These are phyloP conservation scores for Furcasterigmium furcatum DNA, from an alignment of 2,329 filamentous ascomycete genomes.

Conservation along the genomic window DNA sequence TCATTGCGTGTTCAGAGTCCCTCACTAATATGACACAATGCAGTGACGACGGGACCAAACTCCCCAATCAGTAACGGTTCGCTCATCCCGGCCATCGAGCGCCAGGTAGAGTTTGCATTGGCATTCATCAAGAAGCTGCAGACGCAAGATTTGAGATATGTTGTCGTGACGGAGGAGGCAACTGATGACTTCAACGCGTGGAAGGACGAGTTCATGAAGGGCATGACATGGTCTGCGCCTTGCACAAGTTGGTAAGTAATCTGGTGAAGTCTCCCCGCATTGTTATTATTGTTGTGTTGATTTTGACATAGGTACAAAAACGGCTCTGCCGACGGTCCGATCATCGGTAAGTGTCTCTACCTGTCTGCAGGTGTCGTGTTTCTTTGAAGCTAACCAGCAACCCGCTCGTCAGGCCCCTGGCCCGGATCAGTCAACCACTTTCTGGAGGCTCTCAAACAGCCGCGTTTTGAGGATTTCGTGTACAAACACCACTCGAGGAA, in stretches of 20 bases:
- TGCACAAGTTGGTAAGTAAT: neutral
- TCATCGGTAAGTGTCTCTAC: neutral
- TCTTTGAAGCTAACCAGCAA: no score
- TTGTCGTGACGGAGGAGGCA: neutral
- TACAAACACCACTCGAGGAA: neutral
- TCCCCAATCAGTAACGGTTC: neutral
- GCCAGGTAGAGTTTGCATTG: constrained; percentile 11
- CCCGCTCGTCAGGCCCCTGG: neutral
- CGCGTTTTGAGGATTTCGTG: neutral
- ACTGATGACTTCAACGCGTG: neutral
- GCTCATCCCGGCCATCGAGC: constrained; percentile 6
- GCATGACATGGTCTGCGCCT: neutral
- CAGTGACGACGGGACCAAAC: neutral
- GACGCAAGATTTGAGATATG: constrained; percentile 2
- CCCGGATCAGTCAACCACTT: neutral
- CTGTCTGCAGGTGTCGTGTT: no score
- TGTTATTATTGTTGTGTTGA: no score
- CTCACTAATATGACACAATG: no score
- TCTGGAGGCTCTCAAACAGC: neutral
- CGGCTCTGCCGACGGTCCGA: neutral
- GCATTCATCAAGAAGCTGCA: constrained; percentile 14
- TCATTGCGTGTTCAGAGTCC: no score
- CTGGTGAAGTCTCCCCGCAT: no score
- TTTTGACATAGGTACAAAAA: neutral
- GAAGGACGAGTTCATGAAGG: constrained; percentile 1